Percentiles rank a stretch among this genome's conserved stretches.
These are phyloP conservation scores for Cajanus cajan DNA, from an alignment of 306 rosid species.

Conservation along the genomic window DNA sequence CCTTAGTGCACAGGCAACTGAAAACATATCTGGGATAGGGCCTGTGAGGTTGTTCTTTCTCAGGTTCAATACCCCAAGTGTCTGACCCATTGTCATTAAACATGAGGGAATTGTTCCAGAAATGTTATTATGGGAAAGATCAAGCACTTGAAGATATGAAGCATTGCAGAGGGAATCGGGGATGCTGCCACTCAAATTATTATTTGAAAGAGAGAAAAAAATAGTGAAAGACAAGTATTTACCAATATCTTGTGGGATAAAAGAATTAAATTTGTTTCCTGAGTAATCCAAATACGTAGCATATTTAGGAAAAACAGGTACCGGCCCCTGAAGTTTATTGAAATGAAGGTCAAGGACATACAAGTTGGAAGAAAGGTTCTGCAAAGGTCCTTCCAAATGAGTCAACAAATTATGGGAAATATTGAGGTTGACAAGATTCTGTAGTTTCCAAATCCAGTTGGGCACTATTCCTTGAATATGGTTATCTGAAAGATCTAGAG, in stretches of 20 bases:
- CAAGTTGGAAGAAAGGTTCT: background rate
- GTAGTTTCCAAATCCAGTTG: constrained; percentile 56
- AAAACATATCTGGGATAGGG: constrained; percentile 22
- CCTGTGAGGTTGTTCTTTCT: constrained; percentile 36
- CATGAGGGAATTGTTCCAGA: constrained; percentile 43
- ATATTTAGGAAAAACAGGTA: background rate
- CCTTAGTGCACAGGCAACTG: constrained; percentile 17
- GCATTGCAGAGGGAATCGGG: constrained; percentile 46
- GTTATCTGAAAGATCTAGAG: constrained; percentile 55
- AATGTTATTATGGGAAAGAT: constrained; percentile 44
- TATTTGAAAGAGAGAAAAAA: constrained; percentile 43
- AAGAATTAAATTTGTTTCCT: constrained; percentile 30
- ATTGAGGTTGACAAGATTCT: constrained; percentile 35
- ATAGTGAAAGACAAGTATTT: background rate
- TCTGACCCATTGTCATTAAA: background rate
- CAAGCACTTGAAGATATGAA: constrained; percentile 40
- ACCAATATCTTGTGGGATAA: constrained; percentile 27
- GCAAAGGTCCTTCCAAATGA: constrained; percentile 27
- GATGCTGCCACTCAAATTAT: constrained; percentile 4
- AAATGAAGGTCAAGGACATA: constrained; percentile 41
- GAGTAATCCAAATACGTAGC: constrained; percentile 46
- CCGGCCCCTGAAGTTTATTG: constrained; percentile 40
- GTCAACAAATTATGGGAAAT: constrained; percentile 50
- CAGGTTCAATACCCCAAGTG: constrained; percentile 38
- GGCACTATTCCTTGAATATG: constrained; percentile 50